A percentile compares a stretch with the other conserved stretches of the same genome.
Evolutionary conservation across 2,329 filamentous ascomycete genomes (phyloP).

Genomic region (Xylariomycetidae sp.): DNA sequence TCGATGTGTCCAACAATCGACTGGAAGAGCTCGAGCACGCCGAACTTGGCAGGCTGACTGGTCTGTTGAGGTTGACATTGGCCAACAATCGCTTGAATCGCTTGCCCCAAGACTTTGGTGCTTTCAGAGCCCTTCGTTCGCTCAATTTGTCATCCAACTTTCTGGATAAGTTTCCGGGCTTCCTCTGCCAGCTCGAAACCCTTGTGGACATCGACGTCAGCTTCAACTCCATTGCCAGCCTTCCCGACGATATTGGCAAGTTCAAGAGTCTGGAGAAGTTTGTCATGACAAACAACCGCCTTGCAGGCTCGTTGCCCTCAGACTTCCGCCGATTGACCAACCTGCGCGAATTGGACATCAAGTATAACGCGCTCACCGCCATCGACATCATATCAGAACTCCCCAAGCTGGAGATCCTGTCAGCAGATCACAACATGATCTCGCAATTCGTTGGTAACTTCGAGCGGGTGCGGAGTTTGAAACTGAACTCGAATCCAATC

Average conservation of each 20-base stretch:
- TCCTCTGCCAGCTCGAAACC: constrained; percentile 74
- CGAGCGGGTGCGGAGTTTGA: constrained; percentile 72
- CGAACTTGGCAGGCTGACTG: constrained; percentile 67
- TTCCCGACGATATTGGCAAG: constrained; percentile 74
- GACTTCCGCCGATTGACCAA: constrained; percentile 68
- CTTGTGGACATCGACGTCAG: constrained; percentile 92
- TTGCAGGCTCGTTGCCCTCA: constrained; percentile 68
- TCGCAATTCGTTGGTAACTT: constrained; percentile 90
- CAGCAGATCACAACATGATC: constrained; percentile 87
- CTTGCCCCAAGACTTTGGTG: constrained; percentile 75
- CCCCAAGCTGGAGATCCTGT: constrained; percentile 79
- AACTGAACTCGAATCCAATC: constrained; percentile 90
- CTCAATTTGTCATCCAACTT: constrained; percentile 94
- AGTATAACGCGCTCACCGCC: constrained; percentile 83
- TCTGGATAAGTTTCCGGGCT: constrained; percentile 75
- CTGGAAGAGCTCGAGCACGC: constrained; percentile 83
- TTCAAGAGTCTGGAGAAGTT: constrained; percentile 78
- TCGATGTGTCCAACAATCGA: constrained; percentile 93
- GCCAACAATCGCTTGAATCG: constrained; percentile 84
- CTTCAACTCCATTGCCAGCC: constrained; percentile 79
- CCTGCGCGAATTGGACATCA: constrained; percentile 85
- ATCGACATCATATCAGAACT: constrained; percentile 83
- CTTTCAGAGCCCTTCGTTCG: constrained; percentile 71
- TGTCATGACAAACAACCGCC: constrained; percentile 91
- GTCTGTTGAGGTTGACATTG: constrained; percentile 81